phyloP scores from a whole-genome alignment of 2,329 filamentous ascomycete species.

The Bipolaris oryzae region DNA sequence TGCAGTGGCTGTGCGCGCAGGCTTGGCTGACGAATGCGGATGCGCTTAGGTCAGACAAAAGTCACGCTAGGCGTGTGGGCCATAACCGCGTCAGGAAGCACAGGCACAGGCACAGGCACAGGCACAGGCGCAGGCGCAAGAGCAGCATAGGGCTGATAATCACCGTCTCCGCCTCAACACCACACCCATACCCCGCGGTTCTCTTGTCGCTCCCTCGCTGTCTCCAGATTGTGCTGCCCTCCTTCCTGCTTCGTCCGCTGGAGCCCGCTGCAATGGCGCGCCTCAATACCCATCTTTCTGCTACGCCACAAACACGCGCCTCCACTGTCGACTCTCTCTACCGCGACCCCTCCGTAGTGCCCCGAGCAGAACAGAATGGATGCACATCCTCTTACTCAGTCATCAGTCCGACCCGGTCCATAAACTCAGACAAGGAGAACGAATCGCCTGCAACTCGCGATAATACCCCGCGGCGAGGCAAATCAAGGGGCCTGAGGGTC shows the following conservation, averaged over 20 bases:
- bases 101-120: slow-evolving; percentile 1
- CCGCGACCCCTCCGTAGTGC: slow-evolving; percentile 44
- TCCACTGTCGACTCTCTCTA: slow-evolving; percentile 46
- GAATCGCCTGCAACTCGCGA: slow-evolving; percentile 35
- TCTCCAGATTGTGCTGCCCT: background rate
- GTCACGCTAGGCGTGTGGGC: slow-evolving; percentile 24
- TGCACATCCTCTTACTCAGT: slow-evolving; percentile 41
- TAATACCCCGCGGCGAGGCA: slow-evolving; percentile 41
- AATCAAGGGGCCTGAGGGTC: slow-evolving; percentile 52
- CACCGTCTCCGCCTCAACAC: slow-evolving; percentile 2
- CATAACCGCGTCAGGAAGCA: slow-evolving; percentile 7
- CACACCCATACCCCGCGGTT: slow-evolving; percentile 1
- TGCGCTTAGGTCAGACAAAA: slow-evolving; percentile 22
- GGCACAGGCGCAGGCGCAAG: slow-evolving; percentile 1
- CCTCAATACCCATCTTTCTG: slow-evolving; percentile 42
- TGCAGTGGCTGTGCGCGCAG: slow-evolving; percentile 20
- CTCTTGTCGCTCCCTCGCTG: background rate
- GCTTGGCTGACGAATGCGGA: slow-evolving; percentile 28
- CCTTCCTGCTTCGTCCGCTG: background rate
- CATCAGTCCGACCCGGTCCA: slow-evolving; percentile 38
- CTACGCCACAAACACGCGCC: slow-evolving; percentile 39
- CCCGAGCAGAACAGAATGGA: slow-evolving; percentile 20
- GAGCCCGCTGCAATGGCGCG: slow-evolving; percentile 41
- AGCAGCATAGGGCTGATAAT: background rate
- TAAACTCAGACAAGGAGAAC: slow-evolving; percentile 56